Conservation (phyloP, 1,284 basidiomycete species). For the Rhodotorula sp. region DNA sequence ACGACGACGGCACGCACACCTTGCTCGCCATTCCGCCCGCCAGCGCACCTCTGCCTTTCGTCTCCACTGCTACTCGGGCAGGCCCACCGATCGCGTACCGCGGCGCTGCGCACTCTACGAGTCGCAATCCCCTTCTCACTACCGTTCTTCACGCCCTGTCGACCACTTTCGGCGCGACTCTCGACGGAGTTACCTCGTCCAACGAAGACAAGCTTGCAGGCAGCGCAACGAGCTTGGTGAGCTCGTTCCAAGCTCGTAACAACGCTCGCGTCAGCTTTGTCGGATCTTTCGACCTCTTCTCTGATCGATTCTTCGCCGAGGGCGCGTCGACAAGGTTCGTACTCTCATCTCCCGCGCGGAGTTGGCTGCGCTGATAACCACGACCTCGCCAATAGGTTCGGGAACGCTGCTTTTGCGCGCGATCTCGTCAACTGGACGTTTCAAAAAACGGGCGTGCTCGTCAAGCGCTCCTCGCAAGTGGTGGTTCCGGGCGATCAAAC, state of each 20-base stretch:
- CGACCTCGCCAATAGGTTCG: slow-evolving; percentile 49
- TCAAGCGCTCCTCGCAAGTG: slow-evolving; percentile 58
- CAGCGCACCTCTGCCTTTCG: slow-evolving; percentile 49
- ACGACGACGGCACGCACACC: slow-evolving; percentile 51
- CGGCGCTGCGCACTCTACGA: slow-evolving; percentile 70
- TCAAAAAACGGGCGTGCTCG: slow-evolving; percentile 77
- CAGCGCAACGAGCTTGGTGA: slow-evolving; percentile 69
- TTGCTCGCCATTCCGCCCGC: slow-evolving; percentile 60
- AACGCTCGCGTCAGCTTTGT: slow-evolving; percentile 77
- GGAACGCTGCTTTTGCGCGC: slow-evolving; percentile 68
- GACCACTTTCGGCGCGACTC: slow-evolving; percentile 61
- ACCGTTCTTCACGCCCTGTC: slow-evolving; percentile 73
- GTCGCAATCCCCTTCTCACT: slow-evolving; percentile 74
- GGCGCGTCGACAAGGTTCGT: not conserved
- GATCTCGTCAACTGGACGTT: slow-evolving; percentile 87
- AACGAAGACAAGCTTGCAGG: slow-evolving; percentile 71
- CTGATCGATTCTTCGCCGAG: slow-evolving; percentile 45
- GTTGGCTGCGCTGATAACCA: no score
- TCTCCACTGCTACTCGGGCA: slow-evolving; percentile 55
- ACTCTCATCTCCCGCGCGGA: not conserved
- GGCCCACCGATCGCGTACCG: slow-evolving; percentile 63
- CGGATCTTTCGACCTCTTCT: slow-evolving; percentile 76
- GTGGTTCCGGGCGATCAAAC: slow-evolving; percentile 24
- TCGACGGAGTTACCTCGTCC: slow-evolving; percentile 66
- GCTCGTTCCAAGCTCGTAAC: slow-evolving; percentile 79